Base-by-base conservation (phyloP, 2,329 filamentous ascomycete genomes). In the Hortaea werneckii region DNA sequence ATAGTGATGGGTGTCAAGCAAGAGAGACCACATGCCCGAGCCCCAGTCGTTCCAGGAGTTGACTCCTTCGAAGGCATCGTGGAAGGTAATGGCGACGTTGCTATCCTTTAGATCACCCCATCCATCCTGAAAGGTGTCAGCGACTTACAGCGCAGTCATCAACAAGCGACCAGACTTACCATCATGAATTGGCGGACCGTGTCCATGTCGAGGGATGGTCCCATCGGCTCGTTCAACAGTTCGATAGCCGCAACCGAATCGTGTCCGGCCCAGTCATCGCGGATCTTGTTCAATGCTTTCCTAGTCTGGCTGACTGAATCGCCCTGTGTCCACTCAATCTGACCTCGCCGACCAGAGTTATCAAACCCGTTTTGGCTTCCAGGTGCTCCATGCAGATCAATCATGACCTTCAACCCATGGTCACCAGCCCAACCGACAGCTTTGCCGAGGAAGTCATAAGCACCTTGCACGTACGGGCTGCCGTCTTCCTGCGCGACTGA, bases 351-450 rank as follows among this genome's bases (percentile, higher is more conserved):
- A 40, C 80, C 80, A 44, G 75, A 79, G 64, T 83, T 83, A 62
- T 83, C 80, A 58, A 82, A 83, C 3, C 80, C 80, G 50, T 83
- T 83, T 55, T 83, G 80, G 5, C 77, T 80, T 5, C 73, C 73
- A 12, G 78, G 76, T 29, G 78, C 77, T 53, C 80, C 81, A 57
- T 85, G 82, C 20, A 85, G 64, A 59, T 85, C 82, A 54, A 85
- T 72, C 64, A 82, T 74, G 37, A 84, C 77, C 57, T 81, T 81
- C 41, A 85, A 59, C 4, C 76, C 75, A 39, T 74, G 69, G 39
- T 59, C 65, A 47, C 72, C 64, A 8, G 81, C 82, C 71, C 72
- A 76, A 13, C 67, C 65, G n/a, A 75, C 65, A 11, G 70, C 71
- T 20, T 64, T 58, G 44, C 69, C 67, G 4, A 76, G 61, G 46